Evolutionary conservation across 805 yeast genomes (phyloP).

Genomic region (Jamesozyma spencerorum): DNA sequence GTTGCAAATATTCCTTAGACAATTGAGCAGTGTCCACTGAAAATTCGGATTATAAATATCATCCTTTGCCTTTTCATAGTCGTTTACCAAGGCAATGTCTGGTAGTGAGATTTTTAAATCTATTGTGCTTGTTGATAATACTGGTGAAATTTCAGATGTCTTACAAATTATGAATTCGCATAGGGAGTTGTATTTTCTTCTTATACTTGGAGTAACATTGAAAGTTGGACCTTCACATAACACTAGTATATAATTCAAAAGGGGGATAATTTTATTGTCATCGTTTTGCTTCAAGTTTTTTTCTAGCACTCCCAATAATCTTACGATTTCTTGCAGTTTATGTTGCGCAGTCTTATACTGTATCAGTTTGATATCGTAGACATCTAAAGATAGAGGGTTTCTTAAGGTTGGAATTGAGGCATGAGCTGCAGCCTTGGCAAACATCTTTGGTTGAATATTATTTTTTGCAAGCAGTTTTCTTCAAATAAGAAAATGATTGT

Average conservation of each 20-base stretch:
- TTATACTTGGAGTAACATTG: slow-evolving; percentile 33
- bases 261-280: slow-evolving; percentile 25
- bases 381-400: slow-evolving; percentile 31
- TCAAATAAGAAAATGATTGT: too few species aligned
- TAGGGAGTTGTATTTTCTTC: slow-evolving; percentile 33
- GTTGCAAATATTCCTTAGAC: slow-evolving; percentile 18
- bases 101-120: slow-evolving; percentile 16
- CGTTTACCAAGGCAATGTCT: slow-evolving; percentile 8
- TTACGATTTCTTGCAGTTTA: slow-evolving; percentile 36
- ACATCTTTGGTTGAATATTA: slow-evolving; percentile 10
- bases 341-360: slow-evolving; percentile 48
- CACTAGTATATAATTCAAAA: slow-evolving; percentile 30
- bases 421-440: slow-evolving; percentile 31
- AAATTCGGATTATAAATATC: slow-evolving; percentile 18
- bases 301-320: slow-evolving; percentile 28
- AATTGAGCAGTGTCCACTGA: slow-evolving; percentile 23
- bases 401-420: slow-evolving; percentile 28
- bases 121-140: slow-evolving; percentile 12
- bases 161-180: slow-evolving; percentile 23
- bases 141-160: slow-evolving; percentile 15
- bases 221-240: slow-evolving; percentile 34
- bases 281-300: slow-evolving; percentile 18
- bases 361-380: slow-evolving; percentile 46
- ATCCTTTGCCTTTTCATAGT: slow-evolving; percentile 7
- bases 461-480: too few species aligned